Base-by-base conservation (phyloP, 2,329 filamentous ascomycete species). In the Niveomyces coronatus region DNA sequence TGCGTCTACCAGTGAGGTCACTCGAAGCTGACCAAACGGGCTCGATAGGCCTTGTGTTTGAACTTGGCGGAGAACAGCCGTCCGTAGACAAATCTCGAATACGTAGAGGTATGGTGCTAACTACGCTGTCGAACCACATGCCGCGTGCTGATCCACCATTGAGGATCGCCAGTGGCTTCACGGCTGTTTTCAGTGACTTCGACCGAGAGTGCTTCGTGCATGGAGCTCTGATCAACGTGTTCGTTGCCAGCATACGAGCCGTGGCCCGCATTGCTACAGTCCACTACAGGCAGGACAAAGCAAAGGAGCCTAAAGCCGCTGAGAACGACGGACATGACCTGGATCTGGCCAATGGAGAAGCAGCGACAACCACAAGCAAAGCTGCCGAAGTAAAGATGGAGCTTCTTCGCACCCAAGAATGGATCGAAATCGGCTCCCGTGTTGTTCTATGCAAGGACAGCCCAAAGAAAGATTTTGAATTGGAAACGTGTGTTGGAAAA, bases 1-100 rank as follows among this genome's bases (percentile, higher is more conserved):
- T 98, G 8, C 77, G 89, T 5, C 67, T 95, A 3, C 85, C 89
- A 0, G 87, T 95, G 0, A 76, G 77, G 32, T 76, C 71, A 1
- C 69, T 96, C 7, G 71, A 79, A 35, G 71, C 79, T 13, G 86
- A 85, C 9, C 89, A 98, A 59, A 87, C 89, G 5, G 91, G 89
- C 1, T 95, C 88, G 0, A 73, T 98, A 38, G 89, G 88, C 0
- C 66, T 96, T 35, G 70, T 82, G 3, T 70, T 82, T n/a, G 64
- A 71, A 22, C 49, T 58, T 4, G 41, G 38, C 13, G 40, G 31
- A 9, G 19, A 35, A 9, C 16, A 9, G 2, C 30, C 19, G 1
- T 16, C 27, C 4, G 33, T 28, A 13, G 53, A 60, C 16, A 46
- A 51, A 9, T 63, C 64, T 23, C 65, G 68, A 32, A 62, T 81